phyloP scores from a whole-genome alignment of 345 rosid genomes.

The Linum lewisii region DNA sequence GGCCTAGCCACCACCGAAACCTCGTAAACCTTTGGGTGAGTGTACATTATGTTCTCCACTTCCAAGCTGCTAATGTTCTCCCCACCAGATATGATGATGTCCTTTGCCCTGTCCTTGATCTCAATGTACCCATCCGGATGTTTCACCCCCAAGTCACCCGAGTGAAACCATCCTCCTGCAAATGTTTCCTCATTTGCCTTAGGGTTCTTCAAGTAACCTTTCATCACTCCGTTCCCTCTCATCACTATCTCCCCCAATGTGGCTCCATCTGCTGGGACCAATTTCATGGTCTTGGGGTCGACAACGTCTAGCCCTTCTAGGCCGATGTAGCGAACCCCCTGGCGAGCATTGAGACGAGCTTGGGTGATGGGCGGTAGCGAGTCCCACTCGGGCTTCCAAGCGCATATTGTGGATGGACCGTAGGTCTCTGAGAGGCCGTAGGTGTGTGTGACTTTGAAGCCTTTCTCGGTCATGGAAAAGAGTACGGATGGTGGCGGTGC shows the following conservation, averaged over 20 bases:
- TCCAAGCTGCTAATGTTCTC: slow-evolving; percentile 91
- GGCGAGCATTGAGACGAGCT: slow-evolving; percentile 86
- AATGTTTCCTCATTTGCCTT: slow-evolving; percentile 68
- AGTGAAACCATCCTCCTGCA: slow-evolving; percentile 86
- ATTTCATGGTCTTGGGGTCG: slow-evolving; percentile 44
- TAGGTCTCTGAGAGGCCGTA: slow-evolving; percentile 91
- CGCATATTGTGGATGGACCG: slow-evolving; percentile 79
- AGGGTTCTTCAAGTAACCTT: slow-evolving; percentile 79
- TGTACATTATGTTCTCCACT: slow-evolving; percentile 57
- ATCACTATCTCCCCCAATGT: slow-evolving; percentile 80
- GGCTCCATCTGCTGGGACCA: slow-evolving; percentile 75
- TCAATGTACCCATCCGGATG: slow-evolving; percentile 80
- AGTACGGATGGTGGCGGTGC: slow-evolving; percentile 83
- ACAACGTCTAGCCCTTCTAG: slow-evolving; percentile 69
- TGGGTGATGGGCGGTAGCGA: slow-evolving; percentile 53
- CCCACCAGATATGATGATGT: slow-evolving; percentile 85
- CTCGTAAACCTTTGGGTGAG: slow-evolving; percentile 71
- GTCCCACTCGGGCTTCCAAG: slow-evolving; percentile 95
- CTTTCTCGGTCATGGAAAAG: slow-evolving; percentile 57
- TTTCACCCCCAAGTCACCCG: slow-evolving; percentile 81
- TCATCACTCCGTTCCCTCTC: slow-evolving; percentile 76
- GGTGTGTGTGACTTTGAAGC: slow-evolving; percentile 74
- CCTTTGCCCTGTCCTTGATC: slow-evolving; percentile 85
- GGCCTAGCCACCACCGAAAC: slow-evolving; percentile 83
- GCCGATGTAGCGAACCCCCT: slow-evolving; percentile 64